phyloP scores from a whole-genome alignment of 108 stramenopile species.

The Stephanodiscus triporus region DNA sequence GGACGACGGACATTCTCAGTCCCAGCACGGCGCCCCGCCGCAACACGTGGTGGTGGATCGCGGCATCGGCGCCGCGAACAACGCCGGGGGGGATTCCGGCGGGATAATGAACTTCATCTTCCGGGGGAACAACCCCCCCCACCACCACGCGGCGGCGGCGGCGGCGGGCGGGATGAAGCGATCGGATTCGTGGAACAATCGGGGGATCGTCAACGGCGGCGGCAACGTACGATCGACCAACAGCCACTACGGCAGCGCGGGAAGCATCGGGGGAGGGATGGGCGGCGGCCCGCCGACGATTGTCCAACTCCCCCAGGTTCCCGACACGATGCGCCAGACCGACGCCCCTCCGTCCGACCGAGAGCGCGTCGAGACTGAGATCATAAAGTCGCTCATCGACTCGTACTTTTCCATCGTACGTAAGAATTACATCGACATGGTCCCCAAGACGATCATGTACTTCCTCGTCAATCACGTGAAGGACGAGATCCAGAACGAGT shows the following conservation, averaged over 20 bases:
- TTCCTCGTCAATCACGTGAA: constrained; percentile 96
- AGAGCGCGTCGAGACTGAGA: constrained; percentile 91
- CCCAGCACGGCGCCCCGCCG: constrained; percentile 49
- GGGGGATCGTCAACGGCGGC: constrained; percentile 2
- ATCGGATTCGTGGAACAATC: constrained; percentile 39
- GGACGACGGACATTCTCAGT: constrained; percentile 51
- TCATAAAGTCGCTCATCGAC: constrained; percentile 95
- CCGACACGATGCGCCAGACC: constrained; percentile 91
- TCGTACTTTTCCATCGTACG: constrained; percentile 96
- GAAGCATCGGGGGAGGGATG: background rate
- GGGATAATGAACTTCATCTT: constrained; percentile 95
- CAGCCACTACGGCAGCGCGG: constrained; percentile 4
- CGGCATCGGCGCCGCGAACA: constrained; percentile 15
- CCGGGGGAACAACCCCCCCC: constrained; percentile 55
- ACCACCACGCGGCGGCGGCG: background rate
- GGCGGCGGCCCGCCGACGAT: constrained; percentile 67
- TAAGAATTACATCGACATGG: constrained; percentile 97
- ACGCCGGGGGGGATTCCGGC: constrained; percentile 46
- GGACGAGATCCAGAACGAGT: constrained; percentile 94
- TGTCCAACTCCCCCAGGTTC: constrained; percentile 93
- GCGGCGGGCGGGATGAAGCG: constrained; percentile 16
- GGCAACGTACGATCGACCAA: constrained; percentile 12
- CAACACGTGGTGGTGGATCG: constrained; percentile 49
- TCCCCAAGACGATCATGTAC: constrained; percentile 99
- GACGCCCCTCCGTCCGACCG: constrained; percentile 90